phyloP scores from a whole-genome alignment of 148 eudicot species.

The Beta vulgaris region DNA sequence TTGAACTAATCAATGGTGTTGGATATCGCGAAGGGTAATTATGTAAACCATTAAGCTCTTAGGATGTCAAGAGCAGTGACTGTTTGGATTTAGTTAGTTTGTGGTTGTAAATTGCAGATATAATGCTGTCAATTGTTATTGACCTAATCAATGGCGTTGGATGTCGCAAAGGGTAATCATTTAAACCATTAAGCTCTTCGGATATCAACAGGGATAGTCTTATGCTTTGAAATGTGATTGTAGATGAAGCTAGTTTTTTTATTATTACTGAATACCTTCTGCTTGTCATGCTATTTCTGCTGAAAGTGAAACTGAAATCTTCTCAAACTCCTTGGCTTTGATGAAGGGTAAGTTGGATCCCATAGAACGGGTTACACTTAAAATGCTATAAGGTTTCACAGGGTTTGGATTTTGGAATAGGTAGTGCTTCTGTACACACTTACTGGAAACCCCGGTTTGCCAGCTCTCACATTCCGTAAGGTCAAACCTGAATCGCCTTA shows the following conservation, averaged over 20 bases:
- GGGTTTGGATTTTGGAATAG: background rate
- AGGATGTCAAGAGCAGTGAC: too few species aligned
- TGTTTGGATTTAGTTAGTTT: too few species aligned
- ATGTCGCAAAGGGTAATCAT: background rate
- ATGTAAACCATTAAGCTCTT: too few species aligned
- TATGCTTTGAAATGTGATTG: background rate
- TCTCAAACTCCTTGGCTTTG: background rate
- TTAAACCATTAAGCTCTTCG: background rate
- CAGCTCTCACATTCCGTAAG: too few species aligned
- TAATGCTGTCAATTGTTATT: too few species aligned
- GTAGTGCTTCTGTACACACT: background rate
- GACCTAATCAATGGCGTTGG: background rate
- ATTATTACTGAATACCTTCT: background rate
- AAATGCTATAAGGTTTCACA: background rate
- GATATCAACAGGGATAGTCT: background rate
- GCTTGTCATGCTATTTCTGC: background rate
- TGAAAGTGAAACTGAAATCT: background rate
- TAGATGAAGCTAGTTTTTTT: background rate
- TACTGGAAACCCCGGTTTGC: too few species aligned
- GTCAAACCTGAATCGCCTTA: too few species aligned
- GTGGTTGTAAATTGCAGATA: too few species aligned
- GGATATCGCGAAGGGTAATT: too few species aligned
- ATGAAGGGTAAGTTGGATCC: background rate
- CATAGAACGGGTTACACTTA: background rate
- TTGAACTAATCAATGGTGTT: too few species aligned